phyloP scores from a whole-genome alignment of 2,329 filamentous ascomycete species.

The Neoarthrinium moseri region DNA sequence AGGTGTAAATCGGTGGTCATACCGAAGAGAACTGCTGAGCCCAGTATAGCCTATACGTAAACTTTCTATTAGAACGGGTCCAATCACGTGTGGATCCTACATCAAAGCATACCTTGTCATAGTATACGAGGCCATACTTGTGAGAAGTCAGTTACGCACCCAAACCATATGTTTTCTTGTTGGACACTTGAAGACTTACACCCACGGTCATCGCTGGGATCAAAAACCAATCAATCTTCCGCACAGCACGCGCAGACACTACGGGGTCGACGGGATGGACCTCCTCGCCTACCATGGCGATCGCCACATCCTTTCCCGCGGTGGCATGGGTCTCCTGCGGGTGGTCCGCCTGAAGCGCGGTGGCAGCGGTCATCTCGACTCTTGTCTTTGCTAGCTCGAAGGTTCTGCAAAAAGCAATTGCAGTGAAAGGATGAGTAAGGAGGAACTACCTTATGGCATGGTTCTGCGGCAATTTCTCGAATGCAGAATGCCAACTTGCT shows the following conservation, averaged over 20 bases:
- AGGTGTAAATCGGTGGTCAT: conserved; percentile 70
- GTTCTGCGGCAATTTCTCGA: no score
- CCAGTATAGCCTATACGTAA: conserved; percentile 62
- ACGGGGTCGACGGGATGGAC: conserved; percentile 52
- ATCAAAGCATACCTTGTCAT: conserved; percentile 54
- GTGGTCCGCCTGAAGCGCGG: no score
- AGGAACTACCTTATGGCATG: no score
- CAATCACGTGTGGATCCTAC: background rate
- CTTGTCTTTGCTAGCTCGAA: no score
- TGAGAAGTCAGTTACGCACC: background rate
- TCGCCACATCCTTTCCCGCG: conserved; percentile 48
- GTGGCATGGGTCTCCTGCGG: background rate
- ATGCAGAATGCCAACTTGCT: no score
- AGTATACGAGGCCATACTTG: conserved; percentile 67
- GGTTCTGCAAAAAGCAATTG: no score
- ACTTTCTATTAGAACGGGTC: background rate
- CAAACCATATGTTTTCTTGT: background rate
- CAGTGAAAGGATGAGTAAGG: no score
- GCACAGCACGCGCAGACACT: conserved; percentile 54
- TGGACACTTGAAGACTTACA: conserved; percentile 19
- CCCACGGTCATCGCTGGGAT: conserved; percentile 66
- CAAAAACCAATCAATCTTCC: conserved; percentile 66
- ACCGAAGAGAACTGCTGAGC: conserved; percentile 70
- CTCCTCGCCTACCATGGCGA: conserved; percentile 59
- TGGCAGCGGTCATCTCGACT: no score